Base-by-base conservation (phyloP, 208 protist genomes). In the Leishmania tropica region DNA sequence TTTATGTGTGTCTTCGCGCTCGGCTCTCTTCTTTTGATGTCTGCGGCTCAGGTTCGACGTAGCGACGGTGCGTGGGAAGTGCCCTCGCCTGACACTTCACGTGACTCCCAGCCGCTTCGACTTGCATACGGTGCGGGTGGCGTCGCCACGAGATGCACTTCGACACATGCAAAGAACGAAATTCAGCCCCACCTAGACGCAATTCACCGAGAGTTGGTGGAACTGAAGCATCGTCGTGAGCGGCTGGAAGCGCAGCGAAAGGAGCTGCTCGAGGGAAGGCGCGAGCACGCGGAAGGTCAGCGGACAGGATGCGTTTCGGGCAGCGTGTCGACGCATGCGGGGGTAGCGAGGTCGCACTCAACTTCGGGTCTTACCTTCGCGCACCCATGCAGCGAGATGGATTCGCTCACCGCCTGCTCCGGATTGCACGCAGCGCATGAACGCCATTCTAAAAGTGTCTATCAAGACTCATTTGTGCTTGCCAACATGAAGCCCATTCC, bases 131-230 rank as follows among this genome's bases (percentile, higher is more conserved):
- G 8, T 35, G 21, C 35, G 3, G 37, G 15, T 6, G 3, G 15
- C 8, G 3, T 13, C 4, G n/a, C 0, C 21, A 60, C 48, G 17
- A 64, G 64, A 5, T 47, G 15, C 31, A 4, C 40, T 42, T 42
- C 67, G 4, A 62, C 24, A 13, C 19, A 76, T 5, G 28, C n/a
- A 8, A 37, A 47, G 8, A 54, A 11, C 6, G 35, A 56, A 7
- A 45, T 65, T 10, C 65, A 76, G 28, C 53, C 47, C 60, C 51
- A 92, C 65, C 86, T 96, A 2, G 67, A 71, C 7, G 72, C 64
- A 1, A 94, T 96, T 73, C 91, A 87, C 24, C 81, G 83, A 37
- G 90, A 94, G 72, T 68, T 96, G 48, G 89, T 91, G n/a, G 65
- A 74, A 11, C 72, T 96, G n/a, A 85, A 81, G 47, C 78, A 85